phyloP scores from a whole-genome alignment of 805 yeast species.

The Sugiyamaella smithiae region DNA sequence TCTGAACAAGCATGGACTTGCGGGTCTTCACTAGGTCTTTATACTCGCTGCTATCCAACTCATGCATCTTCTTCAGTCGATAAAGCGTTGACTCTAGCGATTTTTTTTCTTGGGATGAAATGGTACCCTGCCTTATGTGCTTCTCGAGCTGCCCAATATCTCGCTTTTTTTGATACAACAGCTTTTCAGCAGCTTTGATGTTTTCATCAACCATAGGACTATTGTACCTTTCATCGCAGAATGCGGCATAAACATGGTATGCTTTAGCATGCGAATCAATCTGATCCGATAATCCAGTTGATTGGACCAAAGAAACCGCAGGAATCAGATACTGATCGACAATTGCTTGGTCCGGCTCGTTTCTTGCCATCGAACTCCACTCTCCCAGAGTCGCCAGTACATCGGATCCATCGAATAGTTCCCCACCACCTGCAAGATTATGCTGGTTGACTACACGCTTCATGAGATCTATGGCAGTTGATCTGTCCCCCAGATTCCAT shows the following conservation, averaged over 20 bases:
- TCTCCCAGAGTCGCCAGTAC: conserved; percentile 37
- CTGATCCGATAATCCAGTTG: conserved; percentile 22
- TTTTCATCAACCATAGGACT: conserved; percentile 45
- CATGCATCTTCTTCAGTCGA: not conserved
- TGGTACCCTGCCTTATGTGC: not conserved
- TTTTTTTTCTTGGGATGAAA: not conserved
- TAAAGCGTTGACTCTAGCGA: not conserved
- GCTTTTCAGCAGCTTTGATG: conserved; percentile 40
- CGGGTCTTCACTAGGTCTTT: not conserved
- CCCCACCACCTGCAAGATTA: conserved; percentile 9
- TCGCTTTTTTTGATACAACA: conserved; percentile 34
- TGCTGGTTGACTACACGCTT: conserved; percentile 30
- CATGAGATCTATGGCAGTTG: conserved; percentile 56
- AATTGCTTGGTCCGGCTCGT: conserved; percentile 60
- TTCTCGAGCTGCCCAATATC: conserved; percentile 42
- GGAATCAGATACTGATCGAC: conserved; percentile 55
- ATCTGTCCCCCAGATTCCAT: conserved; percentile 61
- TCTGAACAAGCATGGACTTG: not conserved
- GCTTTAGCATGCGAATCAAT: conserved; percentile 41
- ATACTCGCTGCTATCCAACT: conserved; percentile 2
- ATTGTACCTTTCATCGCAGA: conserved; percentile 65
- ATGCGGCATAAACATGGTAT: conserved; percentile 62
- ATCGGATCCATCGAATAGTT: conserved; percentile 11
- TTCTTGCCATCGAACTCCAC: conserved; percentile 72
- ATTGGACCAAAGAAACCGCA: conserved; percentile 29